phyloP scores from a whole-genome alignment of 371 early-diverging fungal species.

The Zychaea mexicana region DNA sequence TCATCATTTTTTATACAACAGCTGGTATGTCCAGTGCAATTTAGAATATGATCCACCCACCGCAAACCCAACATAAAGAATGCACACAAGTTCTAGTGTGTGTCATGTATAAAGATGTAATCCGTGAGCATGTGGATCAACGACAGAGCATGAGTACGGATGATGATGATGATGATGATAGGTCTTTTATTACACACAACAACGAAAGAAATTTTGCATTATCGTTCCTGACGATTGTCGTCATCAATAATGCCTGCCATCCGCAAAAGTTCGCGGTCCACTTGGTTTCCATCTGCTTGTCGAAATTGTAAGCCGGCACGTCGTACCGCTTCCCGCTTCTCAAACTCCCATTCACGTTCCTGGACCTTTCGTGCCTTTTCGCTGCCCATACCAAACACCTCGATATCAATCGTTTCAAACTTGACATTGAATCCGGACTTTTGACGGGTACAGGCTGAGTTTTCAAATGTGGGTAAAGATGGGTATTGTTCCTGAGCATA shows the following conservation, averaged over 20 bases:
- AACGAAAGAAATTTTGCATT: background rate
- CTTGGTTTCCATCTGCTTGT: constrained; percentile 33
- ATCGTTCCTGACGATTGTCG: constrained; percentile 14
- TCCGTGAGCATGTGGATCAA: no score
- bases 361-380: constrained; percentile 46
- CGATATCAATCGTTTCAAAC: constrained; percentile 59
- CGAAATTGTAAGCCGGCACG: constrained; percentile 50
- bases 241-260: constrained; percentile 55
- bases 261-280: constrained; percentile 48
- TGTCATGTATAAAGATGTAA: no score
- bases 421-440: constrained; percentile 23
- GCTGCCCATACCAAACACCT: constrained; percentile 64
- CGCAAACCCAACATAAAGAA: no score
- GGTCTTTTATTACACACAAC: no score
- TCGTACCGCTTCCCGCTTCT: constrained; percentile 52
- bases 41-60: no score
- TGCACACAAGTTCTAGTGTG: no score
- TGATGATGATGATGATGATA: background rate
- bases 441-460: constrained; percentile 9
- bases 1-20: background rate
- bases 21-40: background rate
- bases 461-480: constrained; percentile 28
- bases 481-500: constrained; percentile 50
- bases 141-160: no score
- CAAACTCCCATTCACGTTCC: constrained; percentile 61